Percentiles rank a stretch among this genome's conserved stretches.
Conservation (phyloP, 257 asterid genomes). For the Marsdenia floribunda region DNA sequence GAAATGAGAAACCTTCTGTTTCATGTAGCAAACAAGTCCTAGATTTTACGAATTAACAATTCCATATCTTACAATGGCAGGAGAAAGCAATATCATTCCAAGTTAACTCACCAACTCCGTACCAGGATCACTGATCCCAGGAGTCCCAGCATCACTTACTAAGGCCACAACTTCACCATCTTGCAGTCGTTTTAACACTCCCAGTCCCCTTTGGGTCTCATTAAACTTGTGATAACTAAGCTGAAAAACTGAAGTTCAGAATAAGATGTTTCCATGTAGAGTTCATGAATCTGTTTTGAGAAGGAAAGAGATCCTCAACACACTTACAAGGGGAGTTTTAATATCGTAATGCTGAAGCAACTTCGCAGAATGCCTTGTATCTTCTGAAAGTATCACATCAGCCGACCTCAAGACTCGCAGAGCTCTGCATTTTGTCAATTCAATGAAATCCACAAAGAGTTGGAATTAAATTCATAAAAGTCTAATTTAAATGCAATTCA, state of each 20-base stretch:
- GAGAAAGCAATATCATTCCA: background rate
- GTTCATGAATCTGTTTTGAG: background rate
- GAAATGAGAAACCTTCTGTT: background rate
- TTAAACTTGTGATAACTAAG: constrained; percentile 94
- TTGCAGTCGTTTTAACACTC: constrained; percentile 58
- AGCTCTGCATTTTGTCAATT: constrained; percentile 45
- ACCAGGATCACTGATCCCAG: constrained; percentile 97
- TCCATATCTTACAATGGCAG: background rate
- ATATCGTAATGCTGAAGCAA: constrained; percentile 78
- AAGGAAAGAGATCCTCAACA: constrained; percentile 13
- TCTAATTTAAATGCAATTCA: constrained; percentile 1
- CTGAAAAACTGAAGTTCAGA: constrained; percentile 54
- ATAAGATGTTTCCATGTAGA: constrained; percentile 23
- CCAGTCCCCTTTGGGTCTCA: constrained; percentile 77
- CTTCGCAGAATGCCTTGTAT: constrained; percentile 92
- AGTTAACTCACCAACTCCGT: constrained; percentile 66
- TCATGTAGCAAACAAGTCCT: background rate
- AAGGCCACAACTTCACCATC: constrained; percentile 82
- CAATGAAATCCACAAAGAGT: background rate
- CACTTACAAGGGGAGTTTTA: constrained; percentile 81
- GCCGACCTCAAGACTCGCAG: constrained; percentile 78
- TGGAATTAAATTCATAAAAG: background rate
- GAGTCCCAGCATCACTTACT: constrained; percentile 93
- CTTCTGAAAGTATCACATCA: constrained; percentile 82
- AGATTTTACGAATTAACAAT: background rate